Evolutionary conservation across 768 basidiomycete genomes (phyloP).

Genomic region (Tylopilus felleus): DNA sequence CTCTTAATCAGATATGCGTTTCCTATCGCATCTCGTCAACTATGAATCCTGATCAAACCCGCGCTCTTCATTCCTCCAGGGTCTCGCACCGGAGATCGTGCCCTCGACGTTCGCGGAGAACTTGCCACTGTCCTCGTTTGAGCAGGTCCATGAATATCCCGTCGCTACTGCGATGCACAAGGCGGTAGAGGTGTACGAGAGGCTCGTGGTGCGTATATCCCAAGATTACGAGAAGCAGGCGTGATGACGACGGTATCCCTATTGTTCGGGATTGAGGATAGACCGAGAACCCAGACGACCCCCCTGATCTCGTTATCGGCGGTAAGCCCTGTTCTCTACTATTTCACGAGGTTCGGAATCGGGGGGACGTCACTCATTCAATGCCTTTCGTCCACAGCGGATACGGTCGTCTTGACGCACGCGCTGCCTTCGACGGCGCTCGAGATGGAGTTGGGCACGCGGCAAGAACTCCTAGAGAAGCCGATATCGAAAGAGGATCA

Average conservation of each 20-base stretch:
- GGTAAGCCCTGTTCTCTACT: conserved; percentile 38
- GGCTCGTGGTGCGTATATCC: conserved; percentile 59
- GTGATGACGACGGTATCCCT: too few relatives aligned
- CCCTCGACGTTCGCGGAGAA: conserved; percentile 82
- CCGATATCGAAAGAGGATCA: conserved; percentile 78
- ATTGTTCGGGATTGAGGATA: too few relatives aligned
- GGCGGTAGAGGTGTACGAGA: conserved; percentile 84
- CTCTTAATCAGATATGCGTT: neutral
- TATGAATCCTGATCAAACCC: neutral
- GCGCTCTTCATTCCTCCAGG: conserved; percentile 32
- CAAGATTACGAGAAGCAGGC: too few relatives aligned
- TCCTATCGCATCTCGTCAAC: neutral
- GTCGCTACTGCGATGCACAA: conserved; percentile 74
- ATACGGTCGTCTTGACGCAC: conserved; percentile 91
- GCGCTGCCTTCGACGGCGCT: conserved; percentile 54
- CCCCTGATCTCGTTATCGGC: conserved; percentile 77
- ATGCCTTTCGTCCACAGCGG: conserved; percentile 43
- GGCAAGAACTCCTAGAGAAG: conserved; percentile 87
- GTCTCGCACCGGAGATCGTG: conserved; percentile 64
- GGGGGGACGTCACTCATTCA: neutral
- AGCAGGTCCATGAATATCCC: conserved; percentile 69
- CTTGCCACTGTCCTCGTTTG: conserved; percentile 62
- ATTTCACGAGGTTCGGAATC: neutral
- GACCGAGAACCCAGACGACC: conserved; percentile 57
- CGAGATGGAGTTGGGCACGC: conserved; percentile 38